phyloP scores from a whole-genome alignment of 257 asterid genomes.

The Solanum chaucha region DNA sequence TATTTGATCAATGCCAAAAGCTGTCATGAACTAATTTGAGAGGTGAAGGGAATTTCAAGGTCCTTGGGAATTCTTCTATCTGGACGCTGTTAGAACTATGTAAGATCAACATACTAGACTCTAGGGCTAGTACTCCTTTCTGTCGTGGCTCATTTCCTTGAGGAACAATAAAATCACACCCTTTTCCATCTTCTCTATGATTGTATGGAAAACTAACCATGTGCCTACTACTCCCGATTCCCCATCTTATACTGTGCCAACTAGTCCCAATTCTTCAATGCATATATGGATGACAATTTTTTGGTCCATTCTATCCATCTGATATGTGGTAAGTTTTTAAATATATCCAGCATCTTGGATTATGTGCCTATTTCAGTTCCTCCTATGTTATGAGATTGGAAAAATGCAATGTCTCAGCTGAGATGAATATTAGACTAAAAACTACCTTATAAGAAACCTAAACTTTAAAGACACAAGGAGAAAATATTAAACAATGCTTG shows the following conservation, averaged over 20 bases:
- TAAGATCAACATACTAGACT: background rate
- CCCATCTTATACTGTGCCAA: background rate
- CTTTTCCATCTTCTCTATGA: background rate
- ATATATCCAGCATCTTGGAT: background rate
- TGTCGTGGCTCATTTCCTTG: background rate
- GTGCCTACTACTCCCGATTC: background rate
- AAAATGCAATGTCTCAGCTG: background rate
- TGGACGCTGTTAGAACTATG: background rate
- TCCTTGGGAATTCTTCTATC: background rate
- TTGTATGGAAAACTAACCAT: background rate
- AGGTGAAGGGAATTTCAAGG: background rate
- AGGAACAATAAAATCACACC: background rate
- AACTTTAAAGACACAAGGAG: background rate
- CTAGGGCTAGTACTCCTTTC: background rate
- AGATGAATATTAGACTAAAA: background rate
- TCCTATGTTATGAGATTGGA: background rate
- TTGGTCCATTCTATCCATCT: background rate
- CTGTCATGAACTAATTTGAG: background rate
- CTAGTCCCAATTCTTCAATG: background rate
- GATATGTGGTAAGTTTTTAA: background rate
- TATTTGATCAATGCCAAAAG: background rate
- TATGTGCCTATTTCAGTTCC: background rate
- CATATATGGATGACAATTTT: background rate
- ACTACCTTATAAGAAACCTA: background rate
- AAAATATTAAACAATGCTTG: background rate